Evolutionary conservation across 805 yeast species (phyloP).

Genomic region (Metschnikowia chrysomelidarum): DNA sequence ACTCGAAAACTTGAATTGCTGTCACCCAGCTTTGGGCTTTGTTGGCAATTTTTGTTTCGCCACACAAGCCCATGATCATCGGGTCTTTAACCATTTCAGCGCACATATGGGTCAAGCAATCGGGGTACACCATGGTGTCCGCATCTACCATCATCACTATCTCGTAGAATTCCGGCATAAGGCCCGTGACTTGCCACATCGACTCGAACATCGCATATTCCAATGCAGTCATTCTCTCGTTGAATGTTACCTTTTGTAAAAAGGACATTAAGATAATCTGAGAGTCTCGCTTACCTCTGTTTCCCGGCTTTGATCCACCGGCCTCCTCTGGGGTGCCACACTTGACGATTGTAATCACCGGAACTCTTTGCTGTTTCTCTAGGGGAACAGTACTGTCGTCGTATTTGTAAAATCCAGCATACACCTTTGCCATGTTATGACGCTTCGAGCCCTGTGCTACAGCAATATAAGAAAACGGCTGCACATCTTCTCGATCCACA

Average conservation of each 20-base stretch:
- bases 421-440: slow-evolving; percentile 97
- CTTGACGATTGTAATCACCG: slow-evolving; percentile 74
- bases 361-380: slow-evolving; percentile 84
- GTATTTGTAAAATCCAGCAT: slow-evolving; percentile 90
- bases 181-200: slow-evolving; percentile 81
- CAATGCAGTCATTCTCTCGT: slow-evolving; percentile 90
- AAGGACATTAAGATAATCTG: slow-evolving; percentile 90
- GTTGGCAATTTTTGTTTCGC: slow-evolving; percentile 89
- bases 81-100: slow-evolving; percentile 90
- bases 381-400: slow-evolving; percentile 70
- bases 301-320: slow-evolving; percentile 70
- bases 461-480: slow-evolving; percentile 86
- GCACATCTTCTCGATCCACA: slow-evolving; percentile 69
- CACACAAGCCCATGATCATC: slow-evolving; percentile 86
- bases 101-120: slow-evolving; percentile 83
- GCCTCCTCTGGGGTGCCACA: slow-evolving; percentile 86
- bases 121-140: slow-evolving; percentile 85
- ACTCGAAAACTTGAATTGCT: slow-evolving; percentile 90
- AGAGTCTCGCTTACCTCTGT: slow-evolving; percentile 95
- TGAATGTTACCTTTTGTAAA: slow-evolving; percentile 81
- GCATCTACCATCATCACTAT: slow-evolving; percentile 91
- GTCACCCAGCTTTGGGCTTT: slow-evolving; percentile 86
- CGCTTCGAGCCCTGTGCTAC: slow-evolving; percentile 93
- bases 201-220: slow-evolving; percentile 74
- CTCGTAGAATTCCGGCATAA: slow-evolving; percentile 82